Evolutionary conservation across 805 yeast genomes (phyloP).

Genomic region (Wickerhamia fluorescens): DNA sequence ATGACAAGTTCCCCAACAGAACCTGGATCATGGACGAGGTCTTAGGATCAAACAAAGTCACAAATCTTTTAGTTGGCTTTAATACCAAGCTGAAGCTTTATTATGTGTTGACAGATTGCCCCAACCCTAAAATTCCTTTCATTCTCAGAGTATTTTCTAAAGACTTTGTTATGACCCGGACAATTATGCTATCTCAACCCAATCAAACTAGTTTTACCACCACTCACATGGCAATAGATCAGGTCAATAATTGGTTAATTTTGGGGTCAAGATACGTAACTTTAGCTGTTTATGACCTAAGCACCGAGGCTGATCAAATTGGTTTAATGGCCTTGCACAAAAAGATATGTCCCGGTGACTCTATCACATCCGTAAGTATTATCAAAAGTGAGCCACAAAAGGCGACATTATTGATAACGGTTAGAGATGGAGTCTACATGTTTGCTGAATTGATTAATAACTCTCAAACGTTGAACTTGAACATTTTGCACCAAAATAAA

Average conservation of each 20-base stretch:
- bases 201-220: slow-evolving; percentile 46
- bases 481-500: slow-evolving; percentile 49
- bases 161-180: slow-evolving; percentile 17
- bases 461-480: slow-evolving; percentile 8
- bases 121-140: slow-evolving; percentile 55
- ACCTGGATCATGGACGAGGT: slow-evolving; percentile 16
- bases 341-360: slow-evolving; percentile 58
- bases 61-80: slow-evolving; percentile 36
- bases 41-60: slow-evolving; percentile 36
- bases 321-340: slow-evolving; percentile 22
- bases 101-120: slow-evolving; percentile 53
- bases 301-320: slow-evolving; percentile 8
- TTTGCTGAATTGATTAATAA: slow-evolving; percentile 20
- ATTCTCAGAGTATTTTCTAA: slow-evolving; percentile 31
- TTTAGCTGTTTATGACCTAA: slow-evolving; percentile 44
- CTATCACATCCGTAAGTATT: slow-evolving; percentile 49
- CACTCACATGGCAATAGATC: slow-evolving; percentile 46
- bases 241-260: slow-evolving; percentile 33
- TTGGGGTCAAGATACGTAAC: slow-evolving; percentile 73
- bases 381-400: slow-evolving; percentile 18
- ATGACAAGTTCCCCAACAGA: slow-evolving; percentile 7
- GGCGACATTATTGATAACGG: slow-evolving; percentile 39
- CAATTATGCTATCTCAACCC: slow-evolving; percentile 29
- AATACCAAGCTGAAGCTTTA: slow-evolving; percentile 13
- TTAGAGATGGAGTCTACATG: slow-evolving; percentile 62